These are phyloP conservation scores for Clitoria ternatea DNA, from an alignment of 306 rosid species.

Conservation along the genomic window DNA sequence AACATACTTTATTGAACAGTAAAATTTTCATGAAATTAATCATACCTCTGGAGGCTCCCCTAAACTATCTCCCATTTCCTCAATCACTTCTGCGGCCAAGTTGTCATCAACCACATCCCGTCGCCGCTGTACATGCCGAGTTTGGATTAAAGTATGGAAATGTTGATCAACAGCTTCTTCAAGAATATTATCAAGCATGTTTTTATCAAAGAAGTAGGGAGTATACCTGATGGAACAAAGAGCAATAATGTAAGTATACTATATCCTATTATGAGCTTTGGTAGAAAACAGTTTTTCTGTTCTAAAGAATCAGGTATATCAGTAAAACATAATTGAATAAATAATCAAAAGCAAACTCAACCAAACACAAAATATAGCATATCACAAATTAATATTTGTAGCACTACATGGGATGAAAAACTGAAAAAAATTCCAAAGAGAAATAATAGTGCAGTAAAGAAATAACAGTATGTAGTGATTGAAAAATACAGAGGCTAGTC, in stretches of 20 bases:
- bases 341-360: slow-evolving; percentile 9
- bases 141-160: slow-evolving; percentile 85
- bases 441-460: background rate
- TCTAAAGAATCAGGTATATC: background rate
- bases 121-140: slow-evolving; percentile 91
- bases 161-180: slow-evolving; percentile 98
- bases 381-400: background rate
- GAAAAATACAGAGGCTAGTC: background rate
- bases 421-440: background rate
- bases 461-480: background rate
- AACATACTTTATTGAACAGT: slow-evolving; percentile 8
- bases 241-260: slow-evolving; percentile 23
- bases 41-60: slow-evolving; percentile 97
- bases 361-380: background rate
- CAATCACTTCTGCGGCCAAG: slow-evolving; percentile 79
- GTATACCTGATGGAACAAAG: slow-evolving; percentile 75
- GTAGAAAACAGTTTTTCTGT: background rate
- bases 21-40: slow-evolving; percentile 5
- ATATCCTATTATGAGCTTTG: slow-evolving; percentile 13
- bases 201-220: slow-evolving; percentile 95
- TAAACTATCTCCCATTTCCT: slow-evolving; percentile 83
- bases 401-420: background rate
- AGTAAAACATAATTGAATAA: background rate
- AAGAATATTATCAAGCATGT: slow-evolving; percentile 92
- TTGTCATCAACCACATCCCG: slow-evolving; percentile 88